Conservation (phyloP, 208 protist genomes). For the Leishmania braziliensis region DNA sequence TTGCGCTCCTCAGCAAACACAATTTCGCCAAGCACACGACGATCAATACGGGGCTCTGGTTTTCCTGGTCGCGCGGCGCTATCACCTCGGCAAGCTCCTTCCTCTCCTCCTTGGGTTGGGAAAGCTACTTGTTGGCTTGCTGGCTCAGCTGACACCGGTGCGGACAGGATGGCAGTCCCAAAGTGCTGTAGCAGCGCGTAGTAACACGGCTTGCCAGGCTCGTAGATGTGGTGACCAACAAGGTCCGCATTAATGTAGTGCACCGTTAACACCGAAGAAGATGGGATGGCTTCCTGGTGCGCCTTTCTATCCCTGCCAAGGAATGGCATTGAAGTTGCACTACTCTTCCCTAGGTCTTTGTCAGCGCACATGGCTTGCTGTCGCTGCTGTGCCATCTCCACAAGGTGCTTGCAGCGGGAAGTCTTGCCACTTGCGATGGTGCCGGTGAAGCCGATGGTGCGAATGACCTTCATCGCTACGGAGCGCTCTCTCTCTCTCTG, state of each 20-base stretch:
- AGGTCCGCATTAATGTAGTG: slow-evolving; percentile 69
- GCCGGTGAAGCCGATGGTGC: slow-evolving; percentile 70
- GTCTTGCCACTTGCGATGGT: slow-evolving; percentile 86
- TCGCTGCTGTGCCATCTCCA: slow-evolving; percentile 32
- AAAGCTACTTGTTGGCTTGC: background rate
- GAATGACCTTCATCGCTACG: slow-evolving; percentile 19
- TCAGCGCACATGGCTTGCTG: background rate
- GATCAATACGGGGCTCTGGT: slow-evolving; percentile 45
- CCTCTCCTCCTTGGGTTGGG: background rate
- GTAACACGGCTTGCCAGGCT: slow-evolving; percentile 73
- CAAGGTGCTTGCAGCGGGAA: slow-evolving; percentile 58
- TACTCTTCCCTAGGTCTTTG: background rate
- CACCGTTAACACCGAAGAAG: slow-evolving; percentile 26
- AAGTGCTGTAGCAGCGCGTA: slow-evolving; percentile 58
- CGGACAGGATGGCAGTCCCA: slow-evolving; percentile 46
- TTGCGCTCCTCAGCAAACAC: slow-evolving; percentile 57
- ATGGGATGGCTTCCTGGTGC: background rate
- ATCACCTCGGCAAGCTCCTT: background rate
- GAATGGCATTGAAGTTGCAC: background rate
- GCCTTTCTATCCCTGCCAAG: no score
- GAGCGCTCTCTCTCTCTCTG: background rate
- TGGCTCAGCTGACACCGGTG: background rate
- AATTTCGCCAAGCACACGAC: slow-evolving; percentile 46
- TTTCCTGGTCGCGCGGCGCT: background rate
- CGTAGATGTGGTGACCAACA: slow-evolving; percentile 72